These are phyloP conservation scores for Solanum commersonii DNA, from an alignment of 257 asterid species.

Conservation along the genomic window DNA sequence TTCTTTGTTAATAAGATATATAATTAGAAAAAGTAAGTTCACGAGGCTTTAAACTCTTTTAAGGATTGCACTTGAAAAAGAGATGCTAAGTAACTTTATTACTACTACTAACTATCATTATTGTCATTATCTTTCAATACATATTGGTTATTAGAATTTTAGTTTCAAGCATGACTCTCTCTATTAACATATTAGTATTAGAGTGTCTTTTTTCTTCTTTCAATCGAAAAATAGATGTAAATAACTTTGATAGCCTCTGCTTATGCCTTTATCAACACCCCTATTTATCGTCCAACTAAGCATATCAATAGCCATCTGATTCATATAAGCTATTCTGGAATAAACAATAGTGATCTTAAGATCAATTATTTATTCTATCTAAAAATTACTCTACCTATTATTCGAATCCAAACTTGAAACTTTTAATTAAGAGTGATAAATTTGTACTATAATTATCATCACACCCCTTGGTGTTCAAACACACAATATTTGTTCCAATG, in stretches of 20 bases:
- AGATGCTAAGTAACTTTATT: neutral
- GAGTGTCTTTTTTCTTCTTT: too few species aligned
- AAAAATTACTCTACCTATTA: neutral
- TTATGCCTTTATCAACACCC: neutral
- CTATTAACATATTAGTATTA: too few species aligned
- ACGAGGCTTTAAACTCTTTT: neutral
- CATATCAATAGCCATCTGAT: neutral
- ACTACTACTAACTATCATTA: neutral
- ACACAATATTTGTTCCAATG: neutral
- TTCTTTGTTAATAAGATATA: neutral
- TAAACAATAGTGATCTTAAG: neutral
- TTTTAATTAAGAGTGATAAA: neutral
- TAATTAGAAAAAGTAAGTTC: neutral
- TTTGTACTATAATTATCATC: neutral
- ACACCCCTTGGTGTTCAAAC: neutral
- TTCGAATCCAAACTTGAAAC: neutral
- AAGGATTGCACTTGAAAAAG: neutral
- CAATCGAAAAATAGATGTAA: neutral
- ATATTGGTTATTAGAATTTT: neutral
- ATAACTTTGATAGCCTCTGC: rapidly evolving
- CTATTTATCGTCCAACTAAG: neutral
- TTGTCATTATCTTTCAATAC: neutral
- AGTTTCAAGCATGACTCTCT: neutral
- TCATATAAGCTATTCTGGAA: neutral
- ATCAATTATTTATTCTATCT: neutral